phyloP scores from a whole-genome alignment of 2,329 filamentous ascomycete species.

The Talaromyces sp. region DNA sequence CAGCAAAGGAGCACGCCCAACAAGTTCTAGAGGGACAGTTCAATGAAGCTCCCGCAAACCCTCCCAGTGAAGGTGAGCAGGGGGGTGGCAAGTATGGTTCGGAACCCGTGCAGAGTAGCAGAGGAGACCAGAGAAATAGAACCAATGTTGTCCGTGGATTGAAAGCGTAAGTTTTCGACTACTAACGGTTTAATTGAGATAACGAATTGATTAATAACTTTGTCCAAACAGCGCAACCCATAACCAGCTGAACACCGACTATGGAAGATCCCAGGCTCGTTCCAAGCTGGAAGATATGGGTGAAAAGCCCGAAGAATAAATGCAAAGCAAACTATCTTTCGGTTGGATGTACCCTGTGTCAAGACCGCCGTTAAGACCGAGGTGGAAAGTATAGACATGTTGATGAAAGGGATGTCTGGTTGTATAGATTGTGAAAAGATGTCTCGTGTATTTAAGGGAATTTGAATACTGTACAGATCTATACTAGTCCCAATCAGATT shows the following conservation, averaged over 20 bases:
- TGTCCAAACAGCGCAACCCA: slow-evolving; percentile 15
- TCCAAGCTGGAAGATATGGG: slow-evolving; percentile 9
- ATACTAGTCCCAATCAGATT: neutral
- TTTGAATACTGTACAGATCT: neutral
- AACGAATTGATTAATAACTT: neutral
- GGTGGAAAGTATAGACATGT: neutral
- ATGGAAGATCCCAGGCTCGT: slow-evolving; percentile 8
- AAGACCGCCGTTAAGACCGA: neutral
- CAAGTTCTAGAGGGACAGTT: slow-evolving; percentile 15
- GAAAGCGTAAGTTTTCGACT: slow-evolving; percentile 17
- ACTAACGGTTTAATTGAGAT: neutral
- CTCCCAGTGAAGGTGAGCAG: neutral
- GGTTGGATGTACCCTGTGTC: neutral
- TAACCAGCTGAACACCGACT: slow-evolving; percentile 14
- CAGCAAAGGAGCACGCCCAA: slow-evolving; percentile 15
- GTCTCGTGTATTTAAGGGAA: neutral
- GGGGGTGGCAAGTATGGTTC: slow-evolving; percentile 3
- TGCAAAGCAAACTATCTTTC: neutral
- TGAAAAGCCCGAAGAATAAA: slow-evolving; percentile 8
- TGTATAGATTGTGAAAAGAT: neutral
- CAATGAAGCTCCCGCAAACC: slow-evolving; percentile 1
- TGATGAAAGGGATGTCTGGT: neutral
- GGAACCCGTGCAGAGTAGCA: slow-evolving; percentile 4
- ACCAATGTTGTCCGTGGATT: slow-evolving; percentile 19
- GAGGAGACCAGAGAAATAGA: slow-evolving; percentile 12